Evolutionary conservation across 148 eudicot genomes (phyloP).

Genomic region (Amaranthus hypochondriacus): DNA sequence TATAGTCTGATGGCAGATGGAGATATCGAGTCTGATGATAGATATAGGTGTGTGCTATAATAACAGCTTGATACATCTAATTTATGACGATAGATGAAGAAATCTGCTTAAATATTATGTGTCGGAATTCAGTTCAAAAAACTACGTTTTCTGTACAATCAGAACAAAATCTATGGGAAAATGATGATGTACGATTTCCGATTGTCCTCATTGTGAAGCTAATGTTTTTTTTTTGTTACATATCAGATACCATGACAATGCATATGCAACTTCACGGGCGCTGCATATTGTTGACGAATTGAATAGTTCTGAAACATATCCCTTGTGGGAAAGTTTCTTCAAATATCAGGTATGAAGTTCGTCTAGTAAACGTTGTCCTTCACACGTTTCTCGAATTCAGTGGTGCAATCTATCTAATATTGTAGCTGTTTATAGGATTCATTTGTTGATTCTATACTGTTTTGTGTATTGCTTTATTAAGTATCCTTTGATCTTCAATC

Average conservation of each 20-base stretch:
- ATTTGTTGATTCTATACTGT: neutral
- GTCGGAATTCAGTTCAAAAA: too few species aligned
- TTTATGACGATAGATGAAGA: too few species aligned
- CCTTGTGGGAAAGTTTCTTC: slow-evolving; percentile 67
- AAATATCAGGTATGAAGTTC: slow-evolving; percentile 44
- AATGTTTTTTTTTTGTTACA: slow-evolving; percentile 9
- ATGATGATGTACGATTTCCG: neutral
- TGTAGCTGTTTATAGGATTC: neutral
- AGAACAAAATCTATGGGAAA: neutral
- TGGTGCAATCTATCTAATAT: neutral
- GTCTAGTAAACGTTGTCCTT: neutral
- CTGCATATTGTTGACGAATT: slow-evolving; percentile 58
- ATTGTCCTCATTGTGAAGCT: neutral
- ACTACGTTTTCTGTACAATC: too few species aligned
- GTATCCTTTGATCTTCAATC: neutral
- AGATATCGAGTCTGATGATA: too few species aligned
- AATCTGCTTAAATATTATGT: too few species aligned
- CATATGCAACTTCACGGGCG: slow-evolving; percentile 76
- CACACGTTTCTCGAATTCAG: neutral
- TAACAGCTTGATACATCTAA: too few species aligned
- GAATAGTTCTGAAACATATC: slow-evolving; percentile 66
- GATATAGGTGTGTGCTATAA: too few species aligned
- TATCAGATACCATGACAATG: slow-evolving; percentile 81
- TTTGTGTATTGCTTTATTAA: neutral
- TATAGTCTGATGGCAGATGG: too few species aligned